Percentiles rank a stretch among this genome's conserved stretches.
Conservation (phyloP, 768 basidiomycete species). For the Lactifluus pinguis region DNA sequence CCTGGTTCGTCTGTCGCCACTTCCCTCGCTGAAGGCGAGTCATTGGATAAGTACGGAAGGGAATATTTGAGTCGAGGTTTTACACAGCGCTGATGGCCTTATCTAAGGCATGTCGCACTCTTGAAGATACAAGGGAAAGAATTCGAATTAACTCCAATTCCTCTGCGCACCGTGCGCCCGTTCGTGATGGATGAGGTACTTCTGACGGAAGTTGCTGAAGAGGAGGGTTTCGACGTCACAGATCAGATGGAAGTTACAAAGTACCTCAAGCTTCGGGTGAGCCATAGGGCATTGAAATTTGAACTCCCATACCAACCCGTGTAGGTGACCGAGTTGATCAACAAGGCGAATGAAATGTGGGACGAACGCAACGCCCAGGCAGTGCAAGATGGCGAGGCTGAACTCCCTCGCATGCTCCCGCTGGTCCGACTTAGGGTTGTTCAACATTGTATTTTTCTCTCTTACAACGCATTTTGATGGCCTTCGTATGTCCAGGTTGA, state of each 20-base stretch:
- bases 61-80: background rate
- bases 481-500: constrained; percentile 50
- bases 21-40: constrained; percentile 87
- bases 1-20: constrained; percentile 96
- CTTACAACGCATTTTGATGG: background rate
- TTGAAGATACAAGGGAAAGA: constrained; percentile 82
- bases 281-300: background rate
- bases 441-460: background rate
- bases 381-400: constrained; percentile 50
- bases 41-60: constrained; percentile 69
- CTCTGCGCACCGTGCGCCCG: constrained; percentile 86
- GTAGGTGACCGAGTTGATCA: constrained; percentile 73
- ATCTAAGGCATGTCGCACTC: constrained; percentile 77
- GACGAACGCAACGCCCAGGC: constrained; percentile 63
- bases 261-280: constrained; percentile 64
- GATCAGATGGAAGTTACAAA: constrained; percentile 81
- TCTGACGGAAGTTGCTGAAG: constrained; percentile 68
- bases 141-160: constrained; percentile 77
- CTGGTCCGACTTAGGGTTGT: constrained; percentile 74
- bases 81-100: background rate
- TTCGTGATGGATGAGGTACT: constrained; percentile 82
- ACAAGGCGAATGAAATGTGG: constrained; percentile 69
- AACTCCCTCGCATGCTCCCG: constrained; percentile 67
- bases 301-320: background rate
- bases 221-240: constrained; percentile 63